Conservation (phyloP, 2,329 filamentous ascomycete genomes). For the Colletotrichum limetticola region DNA sequence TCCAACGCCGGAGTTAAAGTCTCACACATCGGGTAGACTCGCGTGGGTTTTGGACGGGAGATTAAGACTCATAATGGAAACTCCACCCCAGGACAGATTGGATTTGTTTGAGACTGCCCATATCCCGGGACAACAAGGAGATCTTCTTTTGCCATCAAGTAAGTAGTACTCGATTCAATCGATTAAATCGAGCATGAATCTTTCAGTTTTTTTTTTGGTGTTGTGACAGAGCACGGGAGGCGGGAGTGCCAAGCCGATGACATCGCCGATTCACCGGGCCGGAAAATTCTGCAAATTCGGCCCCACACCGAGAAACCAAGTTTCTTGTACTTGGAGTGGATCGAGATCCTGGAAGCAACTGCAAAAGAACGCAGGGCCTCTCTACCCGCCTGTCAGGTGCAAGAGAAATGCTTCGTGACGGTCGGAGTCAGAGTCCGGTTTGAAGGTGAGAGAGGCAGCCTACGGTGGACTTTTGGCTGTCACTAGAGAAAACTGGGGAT, state of each 20-base stretch:
- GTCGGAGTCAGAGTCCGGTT: neutral
- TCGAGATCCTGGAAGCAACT: neutral
- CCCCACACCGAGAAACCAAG: constrained; percentile 27
- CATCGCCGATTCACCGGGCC: constrained; percentile 14
- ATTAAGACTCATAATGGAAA: neutral
- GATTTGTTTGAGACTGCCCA: too few relatives aligned
- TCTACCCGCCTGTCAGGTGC: neutral
- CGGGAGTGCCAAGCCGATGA: constrained; percentile 16
- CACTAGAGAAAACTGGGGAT: neutral
- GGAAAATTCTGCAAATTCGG: constrained; percentile 32
- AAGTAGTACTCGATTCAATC: neutral
- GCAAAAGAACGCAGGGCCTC: neutral
- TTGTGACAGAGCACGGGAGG: neutral
- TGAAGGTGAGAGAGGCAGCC: constrained; percentile 18
- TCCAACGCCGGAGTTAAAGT: neutral
- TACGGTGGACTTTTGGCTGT: neutral
- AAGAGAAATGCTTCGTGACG: neutral
- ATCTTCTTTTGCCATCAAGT: neutral
- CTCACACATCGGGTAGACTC: neutral
- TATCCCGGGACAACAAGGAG: too few relatives aligned
- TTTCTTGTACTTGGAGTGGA: constrained; percentile 21
- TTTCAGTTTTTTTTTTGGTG: neutral
- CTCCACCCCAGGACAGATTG: neutral
- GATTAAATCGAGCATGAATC: neutral
- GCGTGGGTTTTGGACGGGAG: neutral